Evolutionary conservation across 140 eudicot species (phyloP).

Genomic region (Erigeron philadelphicus): DNA sequence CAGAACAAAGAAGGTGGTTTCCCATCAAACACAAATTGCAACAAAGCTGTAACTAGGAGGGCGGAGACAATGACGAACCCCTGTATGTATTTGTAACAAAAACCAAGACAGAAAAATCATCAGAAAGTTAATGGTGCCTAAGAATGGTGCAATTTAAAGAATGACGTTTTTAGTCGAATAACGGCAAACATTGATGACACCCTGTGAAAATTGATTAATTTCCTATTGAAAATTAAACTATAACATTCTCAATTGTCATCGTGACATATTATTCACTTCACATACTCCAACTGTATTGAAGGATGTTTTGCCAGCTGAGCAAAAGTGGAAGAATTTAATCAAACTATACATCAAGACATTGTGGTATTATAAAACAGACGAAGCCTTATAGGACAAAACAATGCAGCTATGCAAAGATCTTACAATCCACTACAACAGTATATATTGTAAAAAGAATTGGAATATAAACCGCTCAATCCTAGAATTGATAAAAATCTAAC

Average conservation of each 20-base stretch:
- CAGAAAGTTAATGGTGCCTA: background rate
- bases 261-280: background rate
- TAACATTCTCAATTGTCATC: background rate
- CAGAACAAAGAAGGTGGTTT: conserved; percentile 75
- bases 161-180: background rate
- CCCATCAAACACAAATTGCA: conserved; percentile 85
- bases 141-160: background rate
- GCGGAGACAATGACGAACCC: conserved; percentile 94
- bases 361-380: background rate
- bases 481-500: too few relatives aligned
- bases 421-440: background rate
- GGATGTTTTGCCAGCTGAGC: background rate
- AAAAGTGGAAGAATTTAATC: background rate
- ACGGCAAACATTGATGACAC: background rate
- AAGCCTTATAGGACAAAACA: background rate
- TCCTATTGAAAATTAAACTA: background rate
- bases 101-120: background rate
- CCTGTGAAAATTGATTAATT: background rate
- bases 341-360: background rate
- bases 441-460: too few relatives aligned
- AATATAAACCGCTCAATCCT: too few relatives aligned
- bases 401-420: background rate
- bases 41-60: conserved; percentile 81
- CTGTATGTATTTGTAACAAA: conserved; percentile 37
- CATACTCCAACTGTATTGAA: background rate